Base-by-base conservation (phyloP, 495 filamentous ascomycete species). In the Cetradonia linearis region DNA sequence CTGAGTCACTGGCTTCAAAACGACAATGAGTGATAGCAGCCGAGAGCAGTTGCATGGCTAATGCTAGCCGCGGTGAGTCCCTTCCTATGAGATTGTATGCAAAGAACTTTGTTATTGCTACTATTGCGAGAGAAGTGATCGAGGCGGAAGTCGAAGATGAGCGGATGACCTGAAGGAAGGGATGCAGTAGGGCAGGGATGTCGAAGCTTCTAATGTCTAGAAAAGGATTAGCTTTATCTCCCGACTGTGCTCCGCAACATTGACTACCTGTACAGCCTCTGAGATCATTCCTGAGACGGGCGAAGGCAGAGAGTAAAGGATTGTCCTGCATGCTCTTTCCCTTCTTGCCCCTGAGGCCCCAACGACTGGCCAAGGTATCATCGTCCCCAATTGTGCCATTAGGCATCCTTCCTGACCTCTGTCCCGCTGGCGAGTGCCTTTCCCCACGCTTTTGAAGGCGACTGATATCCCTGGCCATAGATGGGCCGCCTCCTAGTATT, bases 281-380 rank as follows among this genome's bases (percentile, higher is more conserved):
- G 67, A 99, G 79, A 74, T 96, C 94, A 65, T 83, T 86, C 60
- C 94, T 81, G 58, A 99, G 73, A 59, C 88, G 84, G 58, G 92
- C 89, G 72, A 99, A 99, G 11, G 91, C 92, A 56, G 88, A 85
- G 77, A 99, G 95, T 64, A 99, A 79, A 38, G 93, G 94, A 68
- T 97, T 96, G 74, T 99, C 93, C 77, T 96, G 89, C 80, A 96
- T 88, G 74, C 91, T 96, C 80, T 91, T 94, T 37, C 93, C 94
- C 71, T 91, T 96, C 83, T 95, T 96, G 55, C 93, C 93, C 66
- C 94, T 78, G 61, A 96, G 71, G 2, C 93, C 93, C 93, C 93
- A 99, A 70, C 81, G 71, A 70, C 81, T 84, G 50, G 77, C 80
- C 66, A 83, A 68, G 14, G 68, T 73, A 70, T 78, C 80, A 64